These are phyloP conservation scores for Aspergillus cavernicola DNA, from an alignment of 495 filamentous ascomycete species.

Conservation along the genomic window DNA sequence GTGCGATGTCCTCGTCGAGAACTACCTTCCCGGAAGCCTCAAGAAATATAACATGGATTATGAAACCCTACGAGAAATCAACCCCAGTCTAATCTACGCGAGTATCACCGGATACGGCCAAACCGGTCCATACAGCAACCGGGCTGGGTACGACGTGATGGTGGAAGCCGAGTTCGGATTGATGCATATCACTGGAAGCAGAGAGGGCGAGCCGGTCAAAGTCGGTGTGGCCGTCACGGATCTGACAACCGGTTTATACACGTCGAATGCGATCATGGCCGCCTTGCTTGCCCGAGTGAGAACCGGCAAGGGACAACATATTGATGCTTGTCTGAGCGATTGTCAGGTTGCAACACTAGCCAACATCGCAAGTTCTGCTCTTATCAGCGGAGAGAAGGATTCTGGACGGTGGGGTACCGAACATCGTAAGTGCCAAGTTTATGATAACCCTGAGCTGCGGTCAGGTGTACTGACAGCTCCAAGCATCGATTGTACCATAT, in stretches of 20 bases:
- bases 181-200: slow-evolving; percentile 93
- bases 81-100: slow-evolving; percentile 68
- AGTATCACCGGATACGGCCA: slow-evolving; percentile 81
- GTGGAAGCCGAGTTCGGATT: slow-evolving; percentile 96
- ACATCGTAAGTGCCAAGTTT: slow-evolving; percentile 64
- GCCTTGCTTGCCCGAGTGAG: slow-evolving; percentile 68
- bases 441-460: not conserved
- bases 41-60: slow-evolving; percentile 91
- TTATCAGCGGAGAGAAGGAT: slow-evolving; percentile 87
- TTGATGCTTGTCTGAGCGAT: slow-evolving; percentile 87
- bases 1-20: slow-evolving; percentile 93
- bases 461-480: slow-evolving; percentile 11
- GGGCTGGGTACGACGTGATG: slow-evolving; percentile 98
- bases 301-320: slow-evolving; percentile 80
- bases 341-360: slow-evolving; percentile 90
- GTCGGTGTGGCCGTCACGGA: slow-evolving; percentile 97
- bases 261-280: slow-evolving; percentile 96
- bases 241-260: slow-evolving; percentile 92
- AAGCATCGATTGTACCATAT: slow-evolving; percentile 95
- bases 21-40: slow-evolving; percentile 89
- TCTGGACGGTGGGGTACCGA: slow-evolving; percentile 91
- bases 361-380: slow-evolving; percentile 87
- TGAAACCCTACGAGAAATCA: slow-evolving; percentile 69
- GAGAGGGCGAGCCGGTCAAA: slow-evolving; percentile 91
- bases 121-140: slow-evolving; percentile 82